phyloP scores from a whole-genome alignment of 306 rosid genomes.

The Dicorynia guianensis region DNA sequence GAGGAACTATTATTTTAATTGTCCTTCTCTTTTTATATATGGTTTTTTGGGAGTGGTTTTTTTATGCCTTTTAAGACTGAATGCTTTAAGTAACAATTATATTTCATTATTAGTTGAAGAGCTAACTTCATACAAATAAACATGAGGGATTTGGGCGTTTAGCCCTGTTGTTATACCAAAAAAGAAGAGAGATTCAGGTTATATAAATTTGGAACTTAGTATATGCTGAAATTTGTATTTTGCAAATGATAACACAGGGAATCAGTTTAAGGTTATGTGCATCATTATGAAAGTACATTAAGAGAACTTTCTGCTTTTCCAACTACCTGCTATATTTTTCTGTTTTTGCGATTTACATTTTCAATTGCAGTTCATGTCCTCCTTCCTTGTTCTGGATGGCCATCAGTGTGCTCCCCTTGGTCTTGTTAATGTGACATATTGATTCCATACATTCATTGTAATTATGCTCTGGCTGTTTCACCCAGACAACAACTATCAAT shows the following conservation, averaged over 20 bases:
- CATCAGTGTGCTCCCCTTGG: neutral
- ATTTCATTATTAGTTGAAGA: neutral
- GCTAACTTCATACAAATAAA: neutral
- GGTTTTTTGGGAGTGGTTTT: neutral
- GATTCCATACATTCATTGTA: neutral
- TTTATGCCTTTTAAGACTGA: neutral
- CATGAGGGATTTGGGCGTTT: neutral
- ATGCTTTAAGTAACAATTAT: neutral
- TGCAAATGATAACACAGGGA: neutral
- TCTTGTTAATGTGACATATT: neutral
- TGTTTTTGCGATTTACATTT: neutral
- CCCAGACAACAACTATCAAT: neutral
- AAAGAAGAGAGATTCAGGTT: neutral
- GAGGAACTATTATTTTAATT: conserved; percentile 10
- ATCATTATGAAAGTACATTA: conserved; percentile 15
- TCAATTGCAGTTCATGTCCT: neutral
- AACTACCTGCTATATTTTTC: neutral
- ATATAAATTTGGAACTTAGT: conserved; percentile 6
- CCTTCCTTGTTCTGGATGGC: neutral
- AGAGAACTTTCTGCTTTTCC: neutral
- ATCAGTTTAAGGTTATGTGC: neutral
- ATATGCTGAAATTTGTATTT: neutral
- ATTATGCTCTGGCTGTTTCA: neutral
- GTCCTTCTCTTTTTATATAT: neutral
- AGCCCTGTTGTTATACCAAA: no score